Evolutionary conservation across 1,284 basidiomycete genomes (phyloP).

Genomic region (Tremellales sp.): DNA sequence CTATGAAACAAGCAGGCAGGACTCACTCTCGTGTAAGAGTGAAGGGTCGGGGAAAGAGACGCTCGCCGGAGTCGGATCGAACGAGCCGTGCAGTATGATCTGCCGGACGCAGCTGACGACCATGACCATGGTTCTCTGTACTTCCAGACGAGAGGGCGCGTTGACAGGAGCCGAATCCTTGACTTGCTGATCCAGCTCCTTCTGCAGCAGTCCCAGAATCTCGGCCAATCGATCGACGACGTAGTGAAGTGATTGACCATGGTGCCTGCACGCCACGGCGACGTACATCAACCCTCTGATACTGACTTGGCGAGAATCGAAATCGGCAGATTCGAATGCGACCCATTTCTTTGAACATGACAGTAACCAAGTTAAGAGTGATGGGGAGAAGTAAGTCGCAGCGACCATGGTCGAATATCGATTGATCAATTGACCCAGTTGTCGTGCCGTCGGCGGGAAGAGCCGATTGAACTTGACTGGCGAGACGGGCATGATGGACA

Average conservation of each 20-base stretch:
- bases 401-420: conserved; percentile 74
- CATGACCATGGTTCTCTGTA: conserved; percentile 51
- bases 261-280: conserved; percentile 62
- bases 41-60: conserved; percentile 62
- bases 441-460: conserved; percentile 55
- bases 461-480: conserved; percentile 60
- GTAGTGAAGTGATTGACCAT: conserved; percentile 56
- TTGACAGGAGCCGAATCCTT: background rate
- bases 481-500: conserved; percentile 69
- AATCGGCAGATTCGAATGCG: conserved; percentile 62
- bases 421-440: conserved; percentile 80
- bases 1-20: background rate
- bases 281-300: conserved; percentile 77
- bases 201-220: conserved; percentile 58
- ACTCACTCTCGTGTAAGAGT: conserved; percentile 60
- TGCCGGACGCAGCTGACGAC: conserved; percentile 61
- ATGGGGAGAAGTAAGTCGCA: conserved; percentile 68
- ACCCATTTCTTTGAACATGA: conserved; percentile 47
- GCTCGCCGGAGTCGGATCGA: conserved; percentile 37
- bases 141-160: conserved; percentile 32
- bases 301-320: conserved; percentile 64
- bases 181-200: conserved; percentile 53
- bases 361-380: conserved; percentile 55
- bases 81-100: conserved; percentile 57
- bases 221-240: conserved; percentile 66